A percentile compares a stretch with the other conserved stretches of the same genome.
These are phyloP conservation scores for Aspergillus nidulans DNA, from an alignment of 495 filamentous ascomycete species.

Conservation along the genomic window DNA sequence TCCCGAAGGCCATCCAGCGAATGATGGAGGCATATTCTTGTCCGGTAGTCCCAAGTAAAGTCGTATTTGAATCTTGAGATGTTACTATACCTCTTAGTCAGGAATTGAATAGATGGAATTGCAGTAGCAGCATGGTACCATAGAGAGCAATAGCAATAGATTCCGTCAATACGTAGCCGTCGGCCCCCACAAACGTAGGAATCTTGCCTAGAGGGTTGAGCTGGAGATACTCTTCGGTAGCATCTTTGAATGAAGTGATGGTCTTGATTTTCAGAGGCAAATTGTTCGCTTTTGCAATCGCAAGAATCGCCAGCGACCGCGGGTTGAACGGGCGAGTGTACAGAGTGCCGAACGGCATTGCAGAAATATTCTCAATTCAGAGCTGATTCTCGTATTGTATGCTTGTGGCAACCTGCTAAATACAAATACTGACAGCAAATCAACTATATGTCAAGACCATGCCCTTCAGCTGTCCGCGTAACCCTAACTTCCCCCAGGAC, in stretches of 20 bases:
- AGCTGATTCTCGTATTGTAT: no score
- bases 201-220: not conserved
- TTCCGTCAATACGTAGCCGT: not conserved
- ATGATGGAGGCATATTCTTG: not conserved
- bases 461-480: no score
- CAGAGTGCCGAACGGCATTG: not conserved
- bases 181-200: not conserved
- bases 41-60: not conserved
- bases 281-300: not conserved
- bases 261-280: not conserved
- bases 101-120: not conserved
- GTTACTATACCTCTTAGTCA: not conserved
- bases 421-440: no score
- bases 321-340: slow-evolving; percentile 2
- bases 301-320: not conserved
- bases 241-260: not conserved
- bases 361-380: no score
- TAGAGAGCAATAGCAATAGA: not conserved
- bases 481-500: not conserved
- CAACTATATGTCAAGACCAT: no score
- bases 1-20: not conserved
- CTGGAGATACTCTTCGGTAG: not conserved
- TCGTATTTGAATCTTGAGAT: not conserved
- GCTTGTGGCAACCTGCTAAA: no score
- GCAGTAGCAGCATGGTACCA: not conserved